Evolutionary conservation across 1,284 basidiomycete genomes (phyloP), one percentile per base, ranked within the genome.

Genomic region (Kwoniella shivajii): DNA sequence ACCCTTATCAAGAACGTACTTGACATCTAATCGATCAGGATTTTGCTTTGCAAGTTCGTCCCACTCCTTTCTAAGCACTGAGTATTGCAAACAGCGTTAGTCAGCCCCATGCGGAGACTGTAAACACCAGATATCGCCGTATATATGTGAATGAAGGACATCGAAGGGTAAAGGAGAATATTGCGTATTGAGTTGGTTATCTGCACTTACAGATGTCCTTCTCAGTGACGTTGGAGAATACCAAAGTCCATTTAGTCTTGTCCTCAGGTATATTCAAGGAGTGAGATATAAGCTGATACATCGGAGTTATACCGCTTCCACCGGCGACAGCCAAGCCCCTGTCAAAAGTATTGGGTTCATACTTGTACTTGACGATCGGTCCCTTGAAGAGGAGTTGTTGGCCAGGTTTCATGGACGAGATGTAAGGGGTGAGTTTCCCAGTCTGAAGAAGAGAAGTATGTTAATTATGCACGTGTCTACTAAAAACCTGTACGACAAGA

Each of bases 191-290:
- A 0, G 26, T 44, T 27, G 27, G 16, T 30, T 16, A 37, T 14
- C 3, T 20, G 2, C 36, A 61, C 71, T 63, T 49, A 75, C 73
- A 85, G 66, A 99, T 95, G 76, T 98, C 95, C 61, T 85, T 82
- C 74, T 93, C 89, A n/a, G 88, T 84, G 50, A 91, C 84, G 79
- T 98, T 98, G 42, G 89, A 87, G 79, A 90, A 98, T 69, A 99
- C 80, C 55, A 98, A 82, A 48, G 89, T 96, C 79, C 91, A 95
- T 75, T 94, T 92, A 64, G 96, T 98, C 81, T 88, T 93, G 85
- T 99, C 97, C 66, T 89, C 85, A 1, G 81, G 70, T n/a, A 77
- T 47, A 36, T 60, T 50, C 53, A 94, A 84, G 4, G 89, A 87
- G 76, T 92, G 84, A 46, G 80, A 82, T 57, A 93, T 75, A 67